A percentile compares a stretch with the other conserved stretches of the same genome.
Evolutionary conservation across 352 stramenopile genomes (phyloP).

Genomic region (Pythium aristosporum): DNA sequence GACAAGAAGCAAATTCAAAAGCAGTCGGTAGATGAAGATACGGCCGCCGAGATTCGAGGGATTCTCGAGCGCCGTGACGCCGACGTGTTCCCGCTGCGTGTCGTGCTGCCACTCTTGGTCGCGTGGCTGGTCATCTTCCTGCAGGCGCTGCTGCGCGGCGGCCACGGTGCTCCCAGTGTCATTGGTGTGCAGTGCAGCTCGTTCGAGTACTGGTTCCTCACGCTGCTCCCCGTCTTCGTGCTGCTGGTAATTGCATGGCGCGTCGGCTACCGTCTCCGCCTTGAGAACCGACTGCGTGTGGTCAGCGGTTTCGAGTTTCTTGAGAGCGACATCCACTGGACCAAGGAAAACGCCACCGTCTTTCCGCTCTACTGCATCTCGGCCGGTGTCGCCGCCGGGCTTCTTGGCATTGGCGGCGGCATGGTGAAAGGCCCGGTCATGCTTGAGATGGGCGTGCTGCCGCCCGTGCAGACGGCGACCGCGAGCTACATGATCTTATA

Average conservation of each 20-base stretch:
- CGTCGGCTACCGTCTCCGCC: slow-evolving; percentile 56
- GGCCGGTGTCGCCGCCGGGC: slow-evolving; percentile 92
- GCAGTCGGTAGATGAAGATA: slow-evolving; percentile 36
- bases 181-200: slow-evolving; percentile 95
- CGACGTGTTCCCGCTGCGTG: slow-evolving; percentile 50
- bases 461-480: slow-evolving; percentile 86
- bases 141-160: slow-evolving; percentile 72
- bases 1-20: slow-evolving; percentile 12
- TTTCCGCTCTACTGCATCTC: slow-evolving; percentile 93
- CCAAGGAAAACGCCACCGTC: slow-evolving; percentile 77
- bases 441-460: slow-evolving; percentile 96
- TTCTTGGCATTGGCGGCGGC: slow-evolving; percentile 95
- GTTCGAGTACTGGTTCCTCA: slow-evolving; percentile 91
- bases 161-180: slow-evolving; percentile 62
- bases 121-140: slow-evolving; percentile 75
- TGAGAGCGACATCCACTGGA: slow-evolving; percentile 95
- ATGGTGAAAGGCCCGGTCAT: slow-evolving; percentile 98
- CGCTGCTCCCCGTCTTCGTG: slow-evolving; percentile 75
- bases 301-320: slow-evolving; percentile 74
- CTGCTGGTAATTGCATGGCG: slow-evolving; percentile 62
- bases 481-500: slow-evolving; percentile 91
- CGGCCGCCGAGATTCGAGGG: slow-evolving; percentile 35
- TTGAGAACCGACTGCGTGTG: slow-evolving; percentile 74
- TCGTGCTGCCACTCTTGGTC: slow-evolving; percentile 53
- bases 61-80: slow-evolving; percentile 51